Evolutionary conservation across 345 rosid species (phyloP), one percentile per base, ranked within the genome.

Genomic region (Gossypium arboreum): DNA sequence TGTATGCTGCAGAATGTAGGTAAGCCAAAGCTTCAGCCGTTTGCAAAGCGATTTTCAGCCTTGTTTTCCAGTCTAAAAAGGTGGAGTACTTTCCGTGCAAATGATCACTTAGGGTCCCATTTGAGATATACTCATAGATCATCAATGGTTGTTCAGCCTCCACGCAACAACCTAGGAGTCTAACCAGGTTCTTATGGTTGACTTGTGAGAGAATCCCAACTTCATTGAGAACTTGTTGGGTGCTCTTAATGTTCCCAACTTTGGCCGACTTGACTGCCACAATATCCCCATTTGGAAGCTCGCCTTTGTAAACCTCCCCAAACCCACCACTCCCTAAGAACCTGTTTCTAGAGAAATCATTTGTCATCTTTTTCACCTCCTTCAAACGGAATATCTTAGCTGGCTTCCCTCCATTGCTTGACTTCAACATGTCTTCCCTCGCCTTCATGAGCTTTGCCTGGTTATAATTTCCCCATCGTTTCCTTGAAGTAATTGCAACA

Each of bases 191-290:
- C 80, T 82, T 87, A 83, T 89, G 93, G 79, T 89, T 89, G 76
- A 89, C 89, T 70, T 85, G 88, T 43, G 91, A 85, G 20, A 89
- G 89, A 24, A 89, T 89, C 63, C 87, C 88, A 12, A 89, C 89
- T 80, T 89, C 91, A 41, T 87, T 89, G 22, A 89, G 89, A 0
- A 89, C 85, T 77, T 89, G 93, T 34, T 89, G 77, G 22, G 87
- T 86, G 79, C 93, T 86, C 77, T 86, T 89, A 78, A 86, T 68
- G 81, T 81, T 87, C 17, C 91, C 93, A n/a, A 89, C 85, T 83
- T 86, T 89, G 12, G 93, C 93, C 1, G 73, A 82, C 77, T 87
- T 89, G 2, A 87, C 83, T 18, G 93, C 91, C 68, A 89, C 88
- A 3, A 81, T 59, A 9, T 83, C 83, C 48, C 91, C 88, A 77